phyloP scores from a whole-genome alignment of 352 stramenopile genomes.

The Phytophthora palmivora region DNA sequence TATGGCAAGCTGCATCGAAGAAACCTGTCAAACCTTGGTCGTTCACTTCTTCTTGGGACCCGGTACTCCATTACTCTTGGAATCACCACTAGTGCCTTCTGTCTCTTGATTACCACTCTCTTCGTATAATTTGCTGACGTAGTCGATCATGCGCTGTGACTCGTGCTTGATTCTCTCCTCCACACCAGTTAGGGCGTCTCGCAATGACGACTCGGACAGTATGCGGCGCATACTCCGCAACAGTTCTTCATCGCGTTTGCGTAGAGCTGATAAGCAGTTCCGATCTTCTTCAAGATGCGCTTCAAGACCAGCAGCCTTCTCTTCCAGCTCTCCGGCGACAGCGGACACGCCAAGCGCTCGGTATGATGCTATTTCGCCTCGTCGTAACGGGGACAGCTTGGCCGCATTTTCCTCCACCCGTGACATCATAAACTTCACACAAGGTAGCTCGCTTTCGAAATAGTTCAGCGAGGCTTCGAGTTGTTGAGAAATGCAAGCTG shows the following conservation, averaged over 20 bases:
- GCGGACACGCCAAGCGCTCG: slow-evolving; percentile 59
- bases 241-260: slow-evolving; percentile 61
- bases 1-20: not conserved
- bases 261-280: slow-evolving; percentile 52
- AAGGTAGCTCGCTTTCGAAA: slow-evolving; percentile 78
- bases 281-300: slow-evolving; percentile 59
- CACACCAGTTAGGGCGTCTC: slow-evolving; percentile 27
- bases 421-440: slow-evolving; percentile 82
- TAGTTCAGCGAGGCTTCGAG: slow-evolving; percentile 75
- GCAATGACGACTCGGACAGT: slow-evolving; percentile 29
- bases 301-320: slow-evolving; percentile 48
- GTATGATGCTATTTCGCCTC: slow-evolving; percentile 57
- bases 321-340: slow-evolving; percentile 57
- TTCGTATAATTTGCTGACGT: slow-evolving; percentile 65
- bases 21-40: slow-evolving; percentile 3
- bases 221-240: slow-evolving; percentile 41
- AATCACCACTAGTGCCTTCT: slow-evolving; percentile 2
- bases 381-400: slow-evolving; percentile 46
- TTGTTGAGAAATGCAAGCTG: slow-evolving; percentile 58
- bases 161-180: slow-evolving; percentile 59
- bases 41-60: slow-evolving; percentile 35
- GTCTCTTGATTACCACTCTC: slow-evolving; percentile 4
- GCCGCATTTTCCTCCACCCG: slow-evolving; percentile 57
- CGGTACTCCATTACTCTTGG: slow-evolving; percentile 19
- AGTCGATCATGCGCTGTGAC: slow-evolving; percentile 68